Evolutionary conservation across 495 filamentous ascomycete genomes (phyloP), one percentile per base, ranked within the genome.

Genomic region (Hyaloscypha hepaticicola): DNA sequence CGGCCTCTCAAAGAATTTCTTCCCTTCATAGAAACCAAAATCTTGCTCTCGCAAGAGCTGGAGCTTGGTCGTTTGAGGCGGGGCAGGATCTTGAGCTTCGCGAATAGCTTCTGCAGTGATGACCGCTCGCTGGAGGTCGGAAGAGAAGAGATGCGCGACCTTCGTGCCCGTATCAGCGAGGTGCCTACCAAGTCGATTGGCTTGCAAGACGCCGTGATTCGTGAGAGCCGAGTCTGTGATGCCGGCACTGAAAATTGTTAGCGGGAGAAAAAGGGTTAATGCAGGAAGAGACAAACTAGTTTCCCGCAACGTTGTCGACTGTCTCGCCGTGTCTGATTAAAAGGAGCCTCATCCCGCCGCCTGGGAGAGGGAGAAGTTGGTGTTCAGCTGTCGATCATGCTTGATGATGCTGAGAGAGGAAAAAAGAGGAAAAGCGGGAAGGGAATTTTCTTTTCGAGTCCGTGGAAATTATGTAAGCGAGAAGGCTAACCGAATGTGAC

Each of bases 281-380:
- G 28, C 5, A n/a, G 25, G 50, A 34, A 45, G 31, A 25, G 0
- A 49, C 56, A 51, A 56, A 94, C 91, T 89, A 92, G 60, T 87
- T 71, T 58, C 85, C 82, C 34, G 87, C 88, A 60, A 95, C 86
- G 77, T 96, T 96, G 75, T 95, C 88, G 50, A 93, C 87, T 4
- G 92, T 93, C 75, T 96, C 93, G 64, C 88, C 93, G 77, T 96
- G 92, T 58, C 92, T 85, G 64, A 95, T 87, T 55, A 96, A 83
- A 72, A 90, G 83, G 52, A 96, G 75, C 72, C 80, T 85, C 90
- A 95, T 89, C 65, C 64, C 63, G 66, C 66, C 61, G 52, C 53
- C 60, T 55, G 66, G 66, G 69, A 70, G 60, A 63, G 60, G 59
- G 27, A 28, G 12, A n/a, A 29, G 14, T 56, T 48, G 55, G 25